A percentile compares a stretch with the other conserved stretches of the same genome.
Conservation (phyloP, 2,329 filamentous ascomycete genomes). For the Gyromitra esculenta region DNA sequence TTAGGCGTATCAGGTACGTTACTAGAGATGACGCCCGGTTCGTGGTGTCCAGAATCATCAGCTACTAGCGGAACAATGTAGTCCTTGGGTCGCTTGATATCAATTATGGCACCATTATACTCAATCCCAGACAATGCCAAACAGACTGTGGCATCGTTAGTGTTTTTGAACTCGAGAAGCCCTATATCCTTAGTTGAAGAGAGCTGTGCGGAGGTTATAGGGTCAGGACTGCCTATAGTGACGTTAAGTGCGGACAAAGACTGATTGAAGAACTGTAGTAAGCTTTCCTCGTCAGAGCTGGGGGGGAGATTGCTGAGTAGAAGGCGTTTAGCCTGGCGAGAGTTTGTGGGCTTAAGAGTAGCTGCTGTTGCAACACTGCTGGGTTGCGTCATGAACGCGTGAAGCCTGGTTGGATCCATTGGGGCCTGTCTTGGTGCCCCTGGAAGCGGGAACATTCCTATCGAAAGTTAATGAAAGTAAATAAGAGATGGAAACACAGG, state of each 20-base stretch:
- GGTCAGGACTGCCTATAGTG: constrained; percentile 81
- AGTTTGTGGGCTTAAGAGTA: constrained; percentile 90
- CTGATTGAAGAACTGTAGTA: constrained; percentile 91
- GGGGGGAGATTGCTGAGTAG: constrained; percentile 84
- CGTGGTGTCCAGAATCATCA: constrained; percentile 75
- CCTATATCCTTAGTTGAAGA: constrained; percentile 82
- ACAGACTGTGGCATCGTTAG: constrained; percentile 88
- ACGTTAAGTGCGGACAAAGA: constrained; percentile 97
- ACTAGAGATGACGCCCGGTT: constrained; percentile 79
- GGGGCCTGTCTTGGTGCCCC: constrained; percentile 93
- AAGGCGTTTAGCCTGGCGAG: constrained; percentile 91
- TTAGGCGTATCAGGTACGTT: constrained; percentile 90
- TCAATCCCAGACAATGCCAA: constrained; percentile 87
- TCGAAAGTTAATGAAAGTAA: constrained; percentile 30
- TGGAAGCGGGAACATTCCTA: constrained; percentile 95
- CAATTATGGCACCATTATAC: constrained; percentile 74
- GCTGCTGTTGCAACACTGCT: constrained; percentile 75
- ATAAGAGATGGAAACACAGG: constrained; percentile 21
- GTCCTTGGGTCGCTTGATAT: constrained; percentile 61
- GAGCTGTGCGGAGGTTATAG: constrained; percentile 75
- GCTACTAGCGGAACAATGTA: constrained; percentile 88
- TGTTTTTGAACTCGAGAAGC: constrained; percentile 86
- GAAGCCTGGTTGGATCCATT: constrained; percentile 92
- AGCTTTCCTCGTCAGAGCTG: constrained; percentile 75
- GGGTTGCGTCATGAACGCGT: constrained; percentile 94